A percentile compares a stretch with the other conserved stretches of the same genome.
Conservation (phyloP, 1,284 basidiomycete species). For the Sporisorium sorghi region DNA sequence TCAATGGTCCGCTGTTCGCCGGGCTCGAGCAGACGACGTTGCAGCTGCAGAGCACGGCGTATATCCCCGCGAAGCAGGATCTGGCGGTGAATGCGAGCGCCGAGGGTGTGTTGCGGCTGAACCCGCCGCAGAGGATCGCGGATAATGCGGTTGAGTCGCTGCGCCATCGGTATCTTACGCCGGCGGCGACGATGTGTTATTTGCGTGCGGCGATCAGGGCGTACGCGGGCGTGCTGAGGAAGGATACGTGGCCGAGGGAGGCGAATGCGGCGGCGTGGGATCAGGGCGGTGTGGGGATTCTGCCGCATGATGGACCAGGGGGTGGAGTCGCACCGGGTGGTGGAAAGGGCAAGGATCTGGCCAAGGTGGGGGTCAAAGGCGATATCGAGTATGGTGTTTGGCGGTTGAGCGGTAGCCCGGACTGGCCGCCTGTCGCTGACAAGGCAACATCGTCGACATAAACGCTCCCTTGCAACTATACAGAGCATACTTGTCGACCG, state of each 20-base stretch:
- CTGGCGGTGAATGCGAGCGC: not conserved
- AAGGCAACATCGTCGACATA: not conserved
- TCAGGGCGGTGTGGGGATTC: constrained; percentile 20
- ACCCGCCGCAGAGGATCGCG: constrained; percentile 44
- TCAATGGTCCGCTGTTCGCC: constrained; percentile 40
- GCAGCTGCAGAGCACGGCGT: constrained; percentile 16
- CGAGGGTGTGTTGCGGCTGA: constrained; percentile 6
- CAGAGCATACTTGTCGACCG: not conserved
- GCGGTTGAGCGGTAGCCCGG: constrained; percentile 35
- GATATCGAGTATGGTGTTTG: constrained; percentile 60
- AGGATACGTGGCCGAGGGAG: constrained; percentile 40
- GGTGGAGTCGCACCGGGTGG: constrained; percentile 40
- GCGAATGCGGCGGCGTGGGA: constrained; percentile 31
- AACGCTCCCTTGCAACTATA: not conserved
- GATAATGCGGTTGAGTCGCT: constrained; percentile 45
- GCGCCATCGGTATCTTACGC: constrained; percentile 50
- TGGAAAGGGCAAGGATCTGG: constrained; percentile 47
- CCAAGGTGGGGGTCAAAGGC: constrained; percentile 34
- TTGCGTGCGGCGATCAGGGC: constrained; percentile 41
- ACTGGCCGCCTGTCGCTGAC: constrained; percentile 41
- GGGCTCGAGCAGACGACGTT: constrained; percentile 37
- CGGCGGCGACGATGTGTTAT: constrained; percentile 55
- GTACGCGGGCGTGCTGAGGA: constrained; percentile 32
- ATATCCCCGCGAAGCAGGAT: constrained; percentile 4
- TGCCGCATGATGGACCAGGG: constrained; percentile 32